A percentile compares a stretch with the other conserved stretches of the same genome.
phyloP scores from a whole-genome alignment of 768 basidiomycete genomes.

The Trametes coccinea region DNA sequence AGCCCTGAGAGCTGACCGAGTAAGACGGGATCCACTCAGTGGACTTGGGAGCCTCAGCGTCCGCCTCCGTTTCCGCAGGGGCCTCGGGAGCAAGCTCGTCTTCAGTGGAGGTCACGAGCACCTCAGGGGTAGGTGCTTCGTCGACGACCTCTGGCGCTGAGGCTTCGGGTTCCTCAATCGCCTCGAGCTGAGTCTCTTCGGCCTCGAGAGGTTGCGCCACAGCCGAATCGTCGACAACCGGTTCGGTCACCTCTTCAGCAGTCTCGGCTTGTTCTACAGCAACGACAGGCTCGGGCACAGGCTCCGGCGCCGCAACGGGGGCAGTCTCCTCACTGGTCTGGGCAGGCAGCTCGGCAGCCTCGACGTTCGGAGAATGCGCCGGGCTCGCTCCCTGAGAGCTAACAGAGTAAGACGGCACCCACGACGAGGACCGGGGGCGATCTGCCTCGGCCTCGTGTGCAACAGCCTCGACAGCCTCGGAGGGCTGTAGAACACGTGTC shows the following conservation, averaged over 20 bases:
- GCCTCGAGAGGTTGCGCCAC: not conserved
- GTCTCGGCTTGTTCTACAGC: not conserved
- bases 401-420: constrained; percentile 53
- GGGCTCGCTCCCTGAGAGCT: constrained; percentile 40
- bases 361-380: constrained; percentile 12
- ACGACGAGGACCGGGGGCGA: constrained; percentile 43
- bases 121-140: constrained; percentile 1
- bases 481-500: constrained; percentile 1
- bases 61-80: not conserved
- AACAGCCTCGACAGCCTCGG: constrained; percentile 3
- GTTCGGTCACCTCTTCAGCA: not conserved
- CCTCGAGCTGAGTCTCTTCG: not conserved
- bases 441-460: constrained; percentile 24
- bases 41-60: constrained; percentile 18
- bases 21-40: constrained; percentile 30
- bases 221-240: constrained; percentile 19
- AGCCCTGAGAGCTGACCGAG: constrained; percentile 29
- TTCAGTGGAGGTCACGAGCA: constrained; percentile 4
- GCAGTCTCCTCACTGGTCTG: constrained; percentile 2
- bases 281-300: not conserved
- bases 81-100: constrained; percentile 4
- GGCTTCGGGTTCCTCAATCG: not conserved
- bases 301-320: constrained; percentile 5
- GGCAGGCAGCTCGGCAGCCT: constrained; percentile 4
- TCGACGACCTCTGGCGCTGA: not conserved